Conservation (phyloP, 441 rosid species). For the Macaranga tanarius region DNA sequence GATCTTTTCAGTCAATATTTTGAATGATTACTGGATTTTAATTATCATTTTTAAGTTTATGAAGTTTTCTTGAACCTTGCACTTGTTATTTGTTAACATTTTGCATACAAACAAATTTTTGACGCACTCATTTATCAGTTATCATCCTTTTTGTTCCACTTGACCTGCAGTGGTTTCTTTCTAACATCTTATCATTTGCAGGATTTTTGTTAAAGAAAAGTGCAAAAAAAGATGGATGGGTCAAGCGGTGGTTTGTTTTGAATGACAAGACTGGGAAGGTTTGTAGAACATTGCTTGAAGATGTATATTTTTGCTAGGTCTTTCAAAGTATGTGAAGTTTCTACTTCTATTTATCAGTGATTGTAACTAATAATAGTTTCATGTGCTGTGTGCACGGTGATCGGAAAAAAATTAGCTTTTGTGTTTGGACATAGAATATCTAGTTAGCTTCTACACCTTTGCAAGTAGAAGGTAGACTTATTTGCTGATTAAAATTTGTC, state of each 20-base stretch:
- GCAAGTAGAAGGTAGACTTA: neutral
- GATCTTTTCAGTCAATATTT: neutral
- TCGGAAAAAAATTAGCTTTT: neutral
- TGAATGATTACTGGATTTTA: neutral
- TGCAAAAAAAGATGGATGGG: slow-evolving; percentile 84
- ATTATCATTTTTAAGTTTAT: neutral
- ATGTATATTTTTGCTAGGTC: neutral
- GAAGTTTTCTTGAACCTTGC: neutral
- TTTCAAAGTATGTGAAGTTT: neutral
- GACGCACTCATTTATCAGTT: neutral
- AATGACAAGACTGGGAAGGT: slow-evolving; percentile 98
- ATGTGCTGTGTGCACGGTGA: neutral
- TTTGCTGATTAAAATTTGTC: no score
- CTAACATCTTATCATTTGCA: slow-evolving; percentile 3
- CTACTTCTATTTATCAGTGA: neutral
- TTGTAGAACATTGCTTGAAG: slow-evolving; percentile 17
- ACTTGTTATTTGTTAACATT: neutral
- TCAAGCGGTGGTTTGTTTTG: slow-evolving; percentile 92
- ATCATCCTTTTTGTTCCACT: neutral
- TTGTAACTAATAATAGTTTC: neutral
- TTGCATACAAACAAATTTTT: neutral
- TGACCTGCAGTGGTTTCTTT: neutral
- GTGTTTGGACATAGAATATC: neutral
- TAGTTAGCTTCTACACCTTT: neutral
- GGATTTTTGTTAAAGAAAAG: slow-evolving; percentile 66